Conservation (phyloP, 805 yeast genomes). For the Kazachstania bromeliacearum region DNA sequence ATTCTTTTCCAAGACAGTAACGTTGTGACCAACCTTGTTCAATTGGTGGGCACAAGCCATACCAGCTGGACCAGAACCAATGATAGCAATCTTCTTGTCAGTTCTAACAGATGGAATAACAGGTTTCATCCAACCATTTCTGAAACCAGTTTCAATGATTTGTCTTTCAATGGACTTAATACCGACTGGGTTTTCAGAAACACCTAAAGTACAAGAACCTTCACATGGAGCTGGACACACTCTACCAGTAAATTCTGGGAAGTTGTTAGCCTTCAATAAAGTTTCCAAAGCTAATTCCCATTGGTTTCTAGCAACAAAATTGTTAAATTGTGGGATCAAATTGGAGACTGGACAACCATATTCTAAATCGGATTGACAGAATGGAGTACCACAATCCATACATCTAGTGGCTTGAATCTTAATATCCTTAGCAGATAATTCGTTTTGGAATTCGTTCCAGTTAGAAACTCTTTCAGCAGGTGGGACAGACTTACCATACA, state of each 20-base stretch:
- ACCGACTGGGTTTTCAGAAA: constrained; percentile 91
- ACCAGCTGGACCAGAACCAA: constrained; percentile 98
- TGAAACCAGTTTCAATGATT: constrained; percentile 92
- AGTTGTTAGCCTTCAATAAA: constrained; percentile 89
- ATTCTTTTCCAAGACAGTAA: constrained; percentile 85
- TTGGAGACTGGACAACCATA: constrained; percentile 92
- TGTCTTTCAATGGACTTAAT: constrained; percentile 94
- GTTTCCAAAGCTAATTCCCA: constrained; percentile 93
- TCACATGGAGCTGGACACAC: constrained; percentile 99
- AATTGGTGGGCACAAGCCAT: constrained; percentile 94
- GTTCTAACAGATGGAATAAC: constrained; percentile 70
- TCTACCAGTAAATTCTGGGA: constrained; percentile 97
- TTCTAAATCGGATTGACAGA: constrained; percentile 86
- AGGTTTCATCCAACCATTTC: constrained; percentile 93
- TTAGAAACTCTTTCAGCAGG: constrained; percentile 70
- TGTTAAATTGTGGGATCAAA: constrained; percentile 97
- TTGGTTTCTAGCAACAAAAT: constrained; percentile 84
- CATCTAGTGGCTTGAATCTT: constrained; percentile 92
- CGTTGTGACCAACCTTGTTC: constrained; percentile 89
- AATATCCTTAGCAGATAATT: constrained; percentile 79
- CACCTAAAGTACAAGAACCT: constrained; percentile 91
- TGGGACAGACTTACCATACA: constrained; percentile 2
- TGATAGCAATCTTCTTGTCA: constrained; percentile 72
- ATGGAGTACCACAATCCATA: constrained; percentile 99
- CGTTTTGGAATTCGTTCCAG: constrained; percentile 83